These are phyloP conservation scores for Hanseniaspora guilliermondii DNA, from an alignment of 805 yeast genomes.

Conservation along the genomic window DNA sequence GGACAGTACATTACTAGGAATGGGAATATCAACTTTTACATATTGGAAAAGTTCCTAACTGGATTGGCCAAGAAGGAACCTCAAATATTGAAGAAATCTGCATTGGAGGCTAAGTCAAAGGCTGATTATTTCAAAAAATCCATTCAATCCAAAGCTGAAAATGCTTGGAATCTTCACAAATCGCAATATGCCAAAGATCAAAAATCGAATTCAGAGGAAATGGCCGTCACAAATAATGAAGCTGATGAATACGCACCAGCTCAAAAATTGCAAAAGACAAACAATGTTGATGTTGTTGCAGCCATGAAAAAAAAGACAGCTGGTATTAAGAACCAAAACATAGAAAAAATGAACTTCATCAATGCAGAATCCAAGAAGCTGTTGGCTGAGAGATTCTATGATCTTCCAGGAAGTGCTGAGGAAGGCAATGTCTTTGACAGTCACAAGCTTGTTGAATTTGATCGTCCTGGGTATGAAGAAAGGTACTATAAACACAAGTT, in stretches of 20 bases:
- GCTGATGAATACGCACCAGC: conserved; percentile 3
- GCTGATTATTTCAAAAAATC: conserved; percentile 50
- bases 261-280: not conserved
- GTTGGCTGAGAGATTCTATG: conserved; percentile 14
- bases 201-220: conserved; percentile 17
- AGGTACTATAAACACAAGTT: conserved; percentile 75
- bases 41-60: conserved; percentile 59
- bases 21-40: conserved; percentile 62
- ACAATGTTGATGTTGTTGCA: conserved; percentile 37
- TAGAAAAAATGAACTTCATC: conserved; percentile 12
- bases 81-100: conserved; percentile 44
- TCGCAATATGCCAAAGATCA: conserved; percentile 10
- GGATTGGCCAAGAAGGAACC: conserved; percentile 64
- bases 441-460: conserved; percentile 48
- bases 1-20: conserved; percentile 79
- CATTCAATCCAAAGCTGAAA: conserved; percentile 31
- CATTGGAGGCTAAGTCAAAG: conserved; percentile 57
- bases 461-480: conserved; percentile 77
- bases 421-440: conserved; percentile 27
- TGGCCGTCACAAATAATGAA: conserved; percentile 6
- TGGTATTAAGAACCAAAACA: conserved; percentile 14
- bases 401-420: conserved; percentile 18
- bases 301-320: conserved; percentile 44
- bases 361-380: conserved; percentile 17
- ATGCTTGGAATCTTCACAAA: not conserved